These are phyloP conservation scores for Mycena epipterygia DNA, from an alignment of 768 basidiomycete species.

Conservation along the genomic window DNA sequence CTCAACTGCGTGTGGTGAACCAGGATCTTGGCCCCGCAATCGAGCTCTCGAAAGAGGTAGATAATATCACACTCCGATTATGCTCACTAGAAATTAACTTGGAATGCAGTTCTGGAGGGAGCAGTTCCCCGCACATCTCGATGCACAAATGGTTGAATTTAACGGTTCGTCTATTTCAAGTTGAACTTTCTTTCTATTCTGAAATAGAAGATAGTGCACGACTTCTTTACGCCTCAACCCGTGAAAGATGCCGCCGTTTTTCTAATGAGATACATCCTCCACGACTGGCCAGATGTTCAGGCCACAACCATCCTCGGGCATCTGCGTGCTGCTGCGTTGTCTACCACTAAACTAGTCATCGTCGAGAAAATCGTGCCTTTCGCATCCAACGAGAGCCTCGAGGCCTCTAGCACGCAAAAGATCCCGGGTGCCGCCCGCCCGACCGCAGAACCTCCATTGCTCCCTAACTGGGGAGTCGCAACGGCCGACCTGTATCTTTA, in stretches of 20 bases:
- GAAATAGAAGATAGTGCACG: constrained; percentile 32
- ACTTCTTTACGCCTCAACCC: constrained; percentile 45
- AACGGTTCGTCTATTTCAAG: constrained; percentile 5
- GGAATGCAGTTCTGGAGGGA: constrained; percentile 8
- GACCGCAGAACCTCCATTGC: too few relatives aligned
- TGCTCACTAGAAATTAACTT: constrained; percentile 8
- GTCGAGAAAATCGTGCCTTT: too few relatives aligned
- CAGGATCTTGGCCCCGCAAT: too few relatives aligned
- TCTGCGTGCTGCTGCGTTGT: constrained; percentile 43
- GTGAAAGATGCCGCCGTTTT: constrained; percentile 44
- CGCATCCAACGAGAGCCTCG: too few relatives aligned
- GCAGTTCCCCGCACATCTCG: constrained; percentile 7
- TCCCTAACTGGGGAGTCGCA: too few relatives aligned
- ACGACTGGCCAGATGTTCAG: constrained; percentile 48
- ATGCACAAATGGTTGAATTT: constrained; percentile 16
- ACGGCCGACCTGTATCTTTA: too few relatives aligned
- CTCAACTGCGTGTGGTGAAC: too few relatives aligned
- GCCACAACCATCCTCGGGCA: constrained; percentile 40
- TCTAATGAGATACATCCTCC: constrained; percentile 44
- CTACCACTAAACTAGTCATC: constrained; percentile 43
- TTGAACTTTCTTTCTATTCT: too few relatives aligned
- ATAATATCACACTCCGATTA: constrained; percentile 4
- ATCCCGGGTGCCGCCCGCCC: too few relatives aligned
- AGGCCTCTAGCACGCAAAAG: too few relatives aligned
- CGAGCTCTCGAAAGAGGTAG: too few relatives aligned